Evolutionary conservation across 331 rosid species (phyloP), one percentile per base, ranked within the genome.

Genomic region (Acacia concinna): DNA sequence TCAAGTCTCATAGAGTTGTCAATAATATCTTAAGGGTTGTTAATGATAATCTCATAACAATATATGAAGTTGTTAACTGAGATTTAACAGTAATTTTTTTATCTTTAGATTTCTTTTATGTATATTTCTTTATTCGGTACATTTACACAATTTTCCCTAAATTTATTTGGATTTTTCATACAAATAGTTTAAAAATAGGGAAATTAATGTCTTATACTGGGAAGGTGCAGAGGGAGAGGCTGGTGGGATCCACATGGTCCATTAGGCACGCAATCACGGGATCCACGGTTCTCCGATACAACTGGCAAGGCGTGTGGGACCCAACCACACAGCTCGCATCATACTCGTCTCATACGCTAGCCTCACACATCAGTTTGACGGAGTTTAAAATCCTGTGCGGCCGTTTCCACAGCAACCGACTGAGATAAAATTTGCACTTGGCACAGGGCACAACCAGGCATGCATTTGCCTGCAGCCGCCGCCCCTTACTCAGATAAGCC

Each of bases 301-400:
- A 91, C 97, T 91, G 91, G 90, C 89, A 88, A 12, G 27, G 81
- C 88, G 89, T 88, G 88, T 85, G 84, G 86, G 75, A 21, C 49
- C 67, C 67, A 68, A 10, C 14, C 1, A 21, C 23, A 46, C 76
- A 75, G 71, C 91, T 83, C 77, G 25, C 71, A 75, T 10, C 52
- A 15, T 66, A 84, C 89, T 84, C 64, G 68, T 59, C 87, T 41
- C 52, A 21, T 13, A 12, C 49, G 2, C 8, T 41, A 21, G 13
- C 4, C 1, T 1, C 3, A 9, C 8, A 1, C 23, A 1, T 3
- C 15, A 9, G 71, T 6, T 32, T 23, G 51, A 2, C 10, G 73
- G 52, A 37, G n/a, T 37, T 25, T 7, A 40, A 21, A 49, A 12
- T 78, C 47, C 1, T 15, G 77, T 85, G 83, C 74, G 41, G 8